A percentile compares a stretch with the other conserved stretches of the same genome.
Evolutionary conservation across 495 filamentous ascomycete genomes (phyloP).

Genomic region (Podospora pseudocomata): DNA sequence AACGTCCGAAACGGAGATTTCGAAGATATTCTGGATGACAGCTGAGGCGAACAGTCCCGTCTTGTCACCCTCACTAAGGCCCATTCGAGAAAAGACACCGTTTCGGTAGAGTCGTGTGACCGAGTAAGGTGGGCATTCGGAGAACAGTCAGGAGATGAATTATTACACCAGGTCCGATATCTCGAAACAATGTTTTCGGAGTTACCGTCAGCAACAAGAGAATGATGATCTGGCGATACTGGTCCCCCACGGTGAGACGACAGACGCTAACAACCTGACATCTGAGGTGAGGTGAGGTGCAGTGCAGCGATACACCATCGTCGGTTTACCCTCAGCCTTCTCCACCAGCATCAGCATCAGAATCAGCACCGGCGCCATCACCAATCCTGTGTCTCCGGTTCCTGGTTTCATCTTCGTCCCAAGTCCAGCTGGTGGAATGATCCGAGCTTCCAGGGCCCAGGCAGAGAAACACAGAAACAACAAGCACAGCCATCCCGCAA

Average conservation of each 20-base stretch:
- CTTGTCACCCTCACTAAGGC: background rate
- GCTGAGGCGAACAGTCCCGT: background rate
- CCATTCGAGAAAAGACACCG: background rate
- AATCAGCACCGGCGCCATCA: background rate
- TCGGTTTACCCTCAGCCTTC: background rate
- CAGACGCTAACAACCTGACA: background rate
- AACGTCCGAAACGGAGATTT: background rate
- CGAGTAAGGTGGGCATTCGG: background rate
- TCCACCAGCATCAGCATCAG: background rate
- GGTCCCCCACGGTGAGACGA: background rate
- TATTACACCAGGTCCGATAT: background rate
- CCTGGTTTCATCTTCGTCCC: background rate
- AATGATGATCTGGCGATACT: background rate
- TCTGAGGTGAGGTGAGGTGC: background rate
- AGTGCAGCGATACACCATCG: background rate
- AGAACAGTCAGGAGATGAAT: background rate
- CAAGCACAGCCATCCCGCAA: background rate
- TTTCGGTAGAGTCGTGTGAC: background rate
- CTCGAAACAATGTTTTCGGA: background rate
- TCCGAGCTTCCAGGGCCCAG: background rate
- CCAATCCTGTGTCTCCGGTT: background rate
- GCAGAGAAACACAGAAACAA: background rate
- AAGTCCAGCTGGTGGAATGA: background rate
- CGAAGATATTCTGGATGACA: background rate
- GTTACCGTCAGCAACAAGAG: background rate